Percentiles rank a stretch among this genome's conserved stretches.
These are phyloP conservation scores for Gynochthodes officinalis DNA, from an alignment of 257 asterid genomes.

Conservation along the genomic window DNA sequence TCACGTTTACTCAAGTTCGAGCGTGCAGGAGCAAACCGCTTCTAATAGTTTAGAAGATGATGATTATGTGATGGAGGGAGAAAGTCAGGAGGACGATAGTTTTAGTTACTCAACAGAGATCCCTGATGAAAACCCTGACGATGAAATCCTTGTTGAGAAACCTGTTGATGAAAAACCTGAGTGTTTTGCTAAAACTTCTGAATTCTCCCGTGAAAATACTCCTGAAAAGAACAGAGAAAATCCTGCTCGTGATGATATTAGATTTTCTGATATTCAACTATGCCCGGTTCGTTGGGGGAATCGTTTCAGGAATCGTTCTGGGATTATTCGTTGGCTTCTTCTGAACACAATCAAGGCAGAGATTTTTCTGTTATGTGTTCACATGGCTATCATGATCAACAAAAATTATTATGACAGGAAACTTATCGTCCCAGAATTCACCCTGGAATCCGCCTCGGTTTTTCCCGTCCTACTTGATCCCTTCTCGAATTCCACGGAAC, in stretches of 20 bases:
- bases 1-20: not conserved
- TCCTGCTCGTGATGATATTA: not conserved
- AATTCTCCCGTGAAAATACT: no score
- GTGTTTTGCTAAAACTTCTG: not conserved
- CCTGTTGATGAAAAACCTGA: not conserved
- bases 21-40: not conserved
- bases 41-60: not conserved
- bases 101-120: not conserved
- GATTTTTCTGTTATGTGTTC: not conserved
- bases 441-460: not conserved
- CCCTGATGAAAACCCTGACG: not conserved
- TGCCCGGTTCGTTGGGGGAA: no score
- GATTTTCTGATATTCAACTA: no score
- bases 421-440: not conserved
- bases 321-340: not conserved
- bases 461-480: not conserved
- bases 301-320: no score
- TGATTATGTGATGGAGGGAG: not conserved
- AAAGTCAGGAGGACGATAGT: not conserved
- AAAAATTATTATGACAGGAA: not conserved
- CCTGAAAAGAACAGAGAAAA: no score
- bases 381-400: not conserved
- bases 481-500: not conserved
- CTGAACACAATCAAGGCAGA: not conserved
- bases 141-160: not conserved